A percentile compares a stretch with the other conserved stretches of the same genome.
phyloP scores from a whole-genome alignment of 768 basidiomycete species.

The Trametes coccinea region DNA sequence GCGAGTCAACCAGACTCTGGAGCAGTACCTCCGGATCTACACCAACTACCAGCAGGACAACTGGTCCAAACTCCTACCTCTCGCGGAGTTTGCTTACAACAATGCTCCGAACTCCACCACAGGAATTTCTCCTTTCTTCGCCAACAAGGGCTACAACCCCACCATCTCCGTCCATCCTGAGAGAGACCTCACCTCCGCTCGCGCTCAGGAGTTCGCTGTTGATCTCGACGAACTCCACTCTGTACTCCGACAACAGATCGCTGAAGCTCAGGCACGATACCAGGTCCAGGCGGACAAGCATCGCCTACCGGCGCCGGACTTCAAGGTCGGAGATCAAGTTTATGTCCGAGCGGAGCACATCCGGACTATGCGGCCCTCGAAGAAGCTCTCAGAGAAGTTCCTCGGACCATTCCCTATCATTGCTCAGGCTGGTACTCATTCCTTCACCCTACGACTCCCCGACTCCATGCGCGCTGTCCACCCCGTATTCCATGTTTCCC shows the following conservation, averaged over 20 bases:
- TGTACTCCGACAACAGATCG: constrained; percentile 21
- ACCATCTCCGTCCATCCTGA: constrained; percentile 14
- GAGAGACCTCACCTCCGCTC: constrained; percentile 15
- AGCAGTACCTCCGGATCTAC: constrained; percentile 33
- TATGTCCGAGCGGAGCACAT: background rate
- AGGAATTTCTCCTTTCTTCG: background rate
- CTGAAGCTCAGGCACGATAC: constrained; percentile 19
- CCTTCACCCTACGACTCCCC: constrained; percentile 27
- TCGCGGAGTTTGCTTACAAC: too few species aligned
- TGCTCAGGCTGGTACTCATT: constrained; percentile 20
- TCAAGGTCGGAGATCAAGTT: constrained; percentile 1
- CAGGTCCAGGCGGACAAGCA: constrained; percentile 4
- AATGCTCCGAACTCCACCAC: too few species aligned
- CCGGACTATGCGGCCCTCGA: background rate
- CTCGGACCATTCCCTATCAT: constrained; percentile 28
- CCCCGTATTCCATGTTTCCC: constrained; percentile 28
- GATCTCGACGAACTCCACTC: constrained; percentile 26
- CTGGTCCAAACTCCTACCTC: background rate
- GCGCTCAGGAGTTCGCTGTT: constrained; percentile 19
- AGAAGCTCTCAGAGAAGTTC: constrained; percentile 29
- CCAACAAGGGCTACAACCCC: constrained; percentile 15
- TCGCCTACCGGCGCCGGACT: background rate
- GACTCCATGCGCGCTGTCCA: constrained; percentile 24
- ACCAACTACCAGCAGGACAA: background rate
- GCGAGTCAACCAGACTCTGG: constrained; percentile 19